phyloP scores from a whole-genome alignment of 2,329 filamentous ascomycete genomes.

The Botryotinia narcissicola region DNA sequence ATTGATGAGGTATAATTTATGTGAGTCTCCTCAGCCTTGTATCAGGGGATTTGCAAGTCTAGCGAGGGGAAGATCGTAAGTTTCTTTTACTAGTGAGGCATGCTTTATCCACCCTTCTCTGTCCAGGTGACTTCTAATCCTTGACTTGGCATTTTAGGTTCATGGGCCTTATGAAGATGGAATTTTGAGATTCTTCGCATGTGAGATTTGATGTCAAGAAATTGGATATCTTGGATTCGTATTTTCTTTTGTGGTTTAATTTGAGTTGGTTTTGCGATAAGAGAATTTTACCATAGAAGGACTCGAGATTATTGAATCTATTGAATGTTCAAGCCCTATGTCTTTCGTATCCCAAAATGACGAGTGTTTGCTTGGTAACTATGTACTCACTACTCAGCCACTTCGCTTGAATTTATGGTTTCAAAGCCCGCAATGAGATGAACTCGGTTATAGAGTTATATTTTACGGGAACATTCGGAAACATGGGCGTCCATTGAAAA shows the following conservation, averaged over 20 bases:
- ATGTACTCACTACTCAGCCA: constrained; percentile 6
- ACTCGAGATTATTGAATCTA: neutral
- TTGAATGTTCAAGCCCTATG: constrained; percentile 12
- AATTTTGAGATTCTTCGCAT: neutral
- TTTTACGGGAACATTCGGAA: constrained; percentile 1
- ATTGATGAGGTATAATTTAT: neutral
- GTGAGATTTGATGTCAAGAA: constrained; percentile 3
- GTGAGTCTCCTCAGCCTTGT: constrained; percentile 14
- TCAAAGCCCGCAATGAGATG: constrained; percentile 1
- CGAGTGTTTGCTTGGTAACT: neutral
- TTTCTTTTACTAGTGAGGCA: neutral
- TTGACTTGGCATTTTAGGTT: constrained; percentile 10
- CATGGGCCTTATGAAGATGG: neutral
- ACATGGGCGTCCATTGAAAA: neutral
- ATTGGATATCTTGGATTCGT: neutral
- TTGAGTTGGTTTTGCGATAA: neutral
- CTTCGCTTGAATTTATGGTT: neutral
- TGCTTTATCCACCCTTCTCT: neutral
- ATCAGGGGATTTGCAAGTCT: constrained; percentile 13
- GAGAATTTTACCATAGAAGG: neutral
- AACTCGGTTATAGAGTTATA: constrained; percentile 1
- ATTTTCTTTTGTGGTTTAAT: neutral
- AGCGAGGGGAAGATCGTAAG: constrained; percentile 13
- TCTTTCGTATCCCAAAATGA: constrained; percentile 10
- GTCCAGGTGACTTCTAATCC: constrained; percentile 13